These are phyloP conservation scores for Solanum verrucosum DNA, from an alignment of 257 asterid species.

Conservation along the genomic window DNA sequence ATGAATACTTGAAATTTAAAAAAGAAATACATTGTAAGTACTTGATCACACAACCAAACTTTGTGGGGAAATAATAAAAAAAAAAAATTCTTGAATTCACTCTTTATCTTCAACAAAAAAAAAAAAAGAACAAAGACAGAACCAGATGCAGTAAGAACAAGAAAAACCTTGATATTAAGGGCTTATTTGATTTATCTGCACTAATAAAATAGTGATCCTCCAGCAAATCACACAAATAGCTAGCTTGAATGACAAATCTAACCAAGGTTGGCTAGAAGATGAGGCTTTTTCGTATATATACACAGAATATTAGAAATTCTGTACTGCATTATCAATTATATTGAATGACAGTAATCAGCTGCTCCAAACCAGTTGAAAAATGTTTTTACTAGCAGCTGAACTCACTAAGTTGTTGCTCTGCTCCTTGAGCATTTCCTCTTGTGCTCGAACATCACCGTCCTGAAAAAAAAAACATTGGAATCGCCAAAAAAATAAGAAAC, in stretches of 20 bases:
- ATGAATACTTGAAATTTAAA: not conserved
- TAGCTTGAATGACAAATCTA: not conserved
- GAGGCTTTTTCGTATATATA: not conserved
- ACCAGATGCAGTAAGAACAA: not conserved
- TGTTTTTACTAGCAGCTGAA: slow-evolving; percentile 77
- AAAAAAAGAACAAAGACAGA: not conserved
- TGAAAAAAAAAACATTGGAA: slow-evolving; percentile 1
- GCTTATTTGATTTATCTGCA: not conserved
- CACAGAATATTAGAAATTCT: not conserved
- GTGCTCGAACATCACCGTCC: slow-evolving; percentile 66
- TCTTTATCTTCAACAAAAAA: not conserved
- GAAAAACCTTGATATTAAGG: not conserved
- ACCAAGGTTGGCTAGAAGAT: not conserved
- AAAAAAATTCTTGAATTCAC: not conserved
- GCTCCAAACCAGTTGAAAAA: slow-evolving; percentile 81
- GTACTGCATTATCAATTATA: not conserved
- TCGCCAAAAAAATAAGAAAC: not conserved
- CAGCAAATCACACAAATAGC: not conserved
- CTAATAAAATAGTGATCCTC: not conserved
- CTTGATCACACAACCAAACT: not conserved
- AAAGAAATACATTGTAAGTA: not conserved
- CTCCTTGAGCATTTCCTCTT: slow-evolving; percentile 86
- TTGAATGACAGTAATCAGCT: slow-evolving; percentile 13
- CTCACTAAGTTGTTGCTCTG: slow-evolving; percentile 65
- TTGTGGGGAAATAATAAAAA: not conserved